Evolutionary conservation across 345 rosid genomes (phyloP).

Genomic region (Physaria fendleri): DNA sequence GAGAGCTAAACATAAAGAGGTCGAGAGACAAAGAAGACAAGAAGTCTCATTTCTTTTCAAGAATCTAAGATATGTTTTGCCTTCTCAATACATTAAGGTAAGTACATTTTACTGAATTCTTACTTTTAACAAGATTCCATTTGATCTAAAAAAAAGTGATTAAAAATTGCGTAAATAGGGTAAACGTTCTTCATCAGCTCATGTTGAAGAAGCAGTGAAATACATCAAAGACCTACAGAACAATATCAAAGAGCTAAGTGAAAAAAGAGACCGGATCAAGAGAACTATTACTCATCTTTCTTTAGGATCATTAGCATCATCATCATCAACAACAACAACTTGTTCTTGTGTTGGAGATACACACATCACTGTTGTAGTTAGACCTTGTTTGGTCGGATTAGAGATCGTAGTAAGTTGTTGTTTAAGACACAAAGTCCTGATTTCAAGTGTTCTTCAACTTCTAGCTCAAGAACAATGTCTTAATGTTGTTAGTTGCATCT

Average conservation of each 20-base stretch:
- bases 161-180: background rate
- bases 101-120: background rate
- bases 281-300: conserved; percentile 2
- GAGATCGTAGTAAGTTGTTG: conserved; percentile 25
- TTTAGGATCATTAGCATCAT: conserved; percentile 8
- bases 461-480: conserved; percentile 15
- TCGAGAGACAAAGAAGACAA: conserved; percentile 25
- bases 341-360: conserved; percentile 22
- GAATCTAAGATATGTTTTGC: conserved; percentile 14
- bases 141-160: too few species aligned
- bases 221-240: conserved; percentile 27
- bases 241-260: conserved; percentile 5
- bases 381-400: conserved; percentile 15
- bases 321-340: background rate
- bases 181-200: conserved; percentile 25
- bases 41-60: conserved; percentile 16
- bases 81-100: conserved; percentile 17
- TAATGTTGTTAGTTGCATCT: conserved; percentile 21
- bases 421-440: conserved; percentile 10
- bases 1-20: conserved; percentile 18
- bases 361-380: conserved; percentile 12
- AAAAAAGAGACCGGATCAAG: conserved; percentile 17
- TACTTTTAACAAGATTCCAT: background rate
- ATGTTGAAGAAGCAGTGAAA: conserved; percentile 12
- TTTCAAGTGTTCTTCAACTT: conserved; percentile 21